phyloP scores from a whole-genome alignment of 2,329 filamentous ascomycete genomes.

The Exophiala oligosperma region DNA sequence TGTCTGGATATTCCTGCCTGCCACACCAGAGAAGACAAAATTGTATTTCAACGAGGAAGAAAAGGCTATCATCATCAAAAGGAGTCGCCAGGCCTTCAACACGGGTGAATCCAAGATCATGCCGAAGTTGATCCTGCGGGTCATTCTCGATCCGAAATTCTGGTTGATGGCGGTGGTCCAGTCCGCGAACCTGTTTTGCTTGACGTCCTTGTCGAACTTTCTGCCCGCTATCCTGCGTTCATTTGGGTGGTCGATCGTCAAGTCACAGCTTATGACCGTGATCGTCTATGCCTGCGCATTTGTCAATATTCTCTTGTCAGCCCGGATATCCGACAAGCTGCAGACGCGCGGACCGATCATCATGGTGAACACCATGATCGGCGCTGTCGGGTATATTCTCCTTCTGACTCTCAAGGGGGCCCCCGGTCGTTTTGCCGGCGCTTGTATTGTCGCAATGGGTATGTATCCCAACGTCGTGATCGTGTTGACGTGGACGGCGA shows the following conservation, averaged over 20 bases:
- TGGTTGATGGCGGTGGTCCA: constrained; percentile 17
- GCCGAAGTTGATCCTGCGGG: constrained; percentile 8
- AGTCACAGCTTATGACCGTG: constrained; percentile 21
- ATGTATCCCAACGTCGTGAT: constrained; percentile 18
- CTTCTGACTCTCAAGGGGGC: constrained; percentile 10
- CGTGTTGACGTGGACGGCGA: constrained; percentile 19
- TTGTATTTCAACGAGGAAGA: constrained; percentile 12
- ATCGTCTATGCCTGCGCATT: constrained; percentile 21
- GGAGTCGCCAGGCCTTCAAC: constrained; percentile 11
- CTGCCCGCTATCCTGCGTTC: constrained; percentile 17
- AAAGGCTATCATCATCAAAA: constrained; percentile 11
- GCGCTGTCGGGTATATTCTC: constrained; percentile 3
- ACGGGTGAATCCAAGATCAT: constrained; percentile 19
- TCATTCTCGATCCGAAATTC: constrained; percentile 19
- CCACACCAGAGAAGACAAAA: constrained; percentile 8
- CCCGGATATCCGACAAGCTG: constrained; percentile 14
- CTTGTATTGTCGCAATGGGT: constrained; percentile 12
- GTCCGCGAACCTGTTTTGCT: constrained; percentile 14
- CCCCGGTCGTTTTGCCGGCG: constrained; percentile 14
- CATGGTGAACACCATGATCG: constrained; percentile 6
- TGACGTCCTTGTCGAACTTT: constrained; percentile 15
- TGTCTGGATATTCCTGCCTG: constrained; percentile 8
- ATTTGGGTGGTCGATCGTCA: constrained; percentile 14
- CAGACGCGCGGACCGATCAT: constrained; percentile 4
- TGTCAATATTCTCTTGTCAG: constrained; percentile 15